A percentile compares a stretch with the other conserved stretches of the same genome.
Evolutionary conservation across 1,284 basidiomycete genomes (phyloP).

Genomic region (Rhodotorula sp.): DNA sequence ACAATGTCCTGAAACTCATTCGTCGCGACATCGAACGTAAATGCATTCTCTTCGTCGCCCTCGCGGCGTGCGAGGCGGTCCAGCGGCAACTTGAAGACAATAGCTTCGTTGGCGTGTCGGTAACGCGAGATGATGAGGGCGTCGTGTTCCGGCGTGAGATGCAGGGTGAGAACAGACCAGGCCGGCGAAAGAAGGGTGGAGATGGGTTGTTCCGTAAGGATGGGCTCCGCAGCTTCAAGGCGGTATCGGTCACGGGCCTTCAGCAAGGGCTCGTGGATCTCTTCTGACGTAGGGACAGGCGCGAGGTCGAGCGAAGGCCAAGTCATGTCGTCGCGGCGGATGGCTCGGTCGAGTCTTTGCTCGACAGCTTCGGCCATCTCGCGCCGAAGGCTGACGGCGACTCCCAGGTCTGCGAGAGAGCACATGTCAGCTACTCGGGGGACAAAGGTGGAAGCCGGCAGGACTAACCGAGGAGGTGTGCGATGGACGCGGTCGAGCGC

Average conservation of each 20-base stretch:
- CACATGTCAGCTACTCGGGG: slow-evolving; percentile 35
- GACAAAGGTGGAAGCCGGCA: accelerated
- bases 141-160: slow-evolving; percentile 73
- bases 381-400: slow-evolving; percentile 71
- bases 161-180: slow-evolving; percentile 85
- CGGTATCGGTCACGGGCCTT: slow-evolving; percentile 57
- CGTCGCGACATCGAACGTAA: slow-evolving; percentile 72
- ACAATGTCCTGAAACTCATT: slow-evolving; percentile 76
- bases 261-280: slow-evolving; percentile 24
- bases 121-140: slow-evolving; percentile 83
- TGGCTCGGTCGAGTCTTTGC: slow-evolving; percentile 55
- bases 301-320: slow-evolving; percentile 28
- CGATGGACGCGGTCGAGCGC: slow-evolving; percentile 56
- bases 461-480: slow-evolving; percentile 62
- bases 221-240: slow-evolving; percentile 53
- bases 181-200: slow-evolving; percentile 61
- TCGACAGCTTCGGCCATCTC: slow-evolving; percentile 57
- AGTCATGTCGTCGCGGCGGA: slow-evolving; percentile 41
- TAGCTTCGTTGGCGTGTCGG: slow-evolving; percentile 60
- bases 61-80: slow-evolving; percentile 71
- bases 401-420: slow-evolving; percentile 59
- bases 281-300: neutral
- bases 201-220: slow-evolving; percentile 37
- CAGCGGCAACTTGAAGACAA: slow-evolving; percentile 85
- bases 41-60: slow-evolving; percentile 63